Evolutionary conservation across 345 rosid genomes (phyloP).

Genomic region (Eucalyptus decipiens): DNA sequence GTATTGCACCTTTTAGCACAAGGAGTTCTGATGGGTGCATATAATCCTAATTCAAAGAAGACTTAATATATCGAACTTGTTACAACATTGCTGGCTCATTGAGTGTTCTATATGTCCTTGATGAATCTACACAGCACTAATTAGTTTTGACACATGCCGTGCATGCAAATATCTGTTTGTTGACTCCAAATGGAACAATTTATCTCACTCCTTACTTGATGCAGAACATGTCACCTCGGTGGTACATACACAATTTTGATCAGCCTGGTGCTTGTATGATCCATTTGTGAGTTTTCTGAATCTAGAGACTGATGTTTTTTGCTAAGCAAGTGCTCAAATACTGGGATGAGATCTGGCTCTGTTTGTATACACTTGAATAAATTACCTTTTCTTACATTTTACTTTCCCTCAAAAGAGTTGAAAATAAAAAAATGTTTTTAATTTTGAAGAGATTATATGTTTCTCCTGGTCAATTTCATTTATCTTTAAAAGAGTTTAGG

Average conservation of each 20-base stretch:
- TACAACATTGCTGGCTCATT: too few relatives aligned
- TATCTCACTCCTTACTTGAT: not conserved
- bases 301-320: not conserved
- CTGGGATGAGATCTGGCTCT: not conserved
- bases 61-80: too few relatives aligned
- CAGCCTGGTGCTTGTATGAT: conserved; percentile 51
- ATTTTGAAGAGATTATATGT: not conserved
- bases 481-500: not conserved
- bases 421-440: not conserved
- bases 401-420: not conserved
- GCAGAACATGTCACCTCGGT: conserved; percentile 79
- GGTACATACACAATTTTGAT: conserved; percentile 83
- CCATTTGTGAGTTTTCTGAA: conserved; percentile 55
- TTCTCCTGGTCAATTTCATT: not conserved
- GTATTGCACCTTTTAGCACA: too few relatives aligned
- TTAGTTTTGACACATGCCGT: too few relatives aligned
- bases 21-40: too few relatives aligned
- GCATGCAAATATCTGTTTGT: too few relatives aligned
- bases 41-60: too few relatives aligned
- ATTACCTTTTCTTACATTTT: not conserved
- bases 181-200: not conserved
- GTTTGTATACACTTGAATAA: not conserved
- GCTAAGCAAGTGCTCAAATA: not conserved
- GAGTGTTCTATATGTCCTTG: too few relatives aligned
- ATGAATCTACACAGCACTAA: too few relatives aligned